Evolutionary conservation across 805 yeast genomes (phyloP).

Genomic region (Wickerhamomyces silvicola): DNA sequence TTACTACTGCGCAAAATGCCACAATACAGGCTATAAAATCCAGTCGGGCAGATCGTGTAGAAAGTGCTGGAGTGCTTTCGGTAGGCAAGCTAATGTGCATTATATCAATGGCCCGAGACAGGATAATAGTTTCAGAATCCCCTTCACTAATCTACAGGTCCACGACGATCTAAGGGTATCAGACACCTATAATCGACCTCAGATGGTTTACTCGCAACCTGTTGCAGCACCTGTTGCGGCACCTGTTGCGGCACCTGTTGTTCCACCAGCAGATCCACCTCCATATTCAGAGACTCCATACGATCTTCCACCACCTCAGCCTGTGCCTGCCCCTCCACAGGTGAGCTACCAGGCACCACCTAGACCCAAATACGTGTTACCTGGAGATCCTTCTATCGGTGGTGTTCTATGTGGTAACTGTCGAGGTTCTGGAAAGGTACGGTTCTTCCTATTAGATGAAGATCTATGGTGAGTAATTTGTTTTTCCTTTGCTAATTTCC

Average conservation of each 20-base stretch:
- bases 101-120: constrained; percentile 4
- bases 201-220: no score
- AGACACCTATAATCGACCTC: no score
- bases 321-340: not conserved
- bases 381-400: constrained; percentile 72
- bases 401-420: constrained; percentile 67
- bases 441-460: constrained; percentile 47
- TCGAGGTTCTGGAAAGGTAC: constrained; percentile 52
- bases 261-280: no score
- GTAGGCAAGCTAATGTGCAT: constrained; percentile 18
- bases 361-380: constrained; percentile 40
- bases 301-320: not conserved
- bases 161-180: no score
- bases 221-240: no score
- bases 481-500: constrained; percentile 16
- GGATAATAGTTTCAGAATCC: no score
- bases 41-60: constrained; percentile 57
- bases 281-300: no score
- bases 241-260: no score
- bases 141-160: no score
- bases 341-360: constrained; percentile 1
- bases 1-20: constrained; percentile 57
- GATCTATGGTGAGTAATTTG: constrained; percentile 60
- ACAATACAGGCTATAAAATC: constrained; percentile 55
- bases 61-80: constrained; percentile 59